Percentiles rank a stretch among this genome's conserved stretches.
phyloP scores from a whole-genome alignment of 2,329 filamentous ascomycete species.

The Cadophora gregata region DNA sequence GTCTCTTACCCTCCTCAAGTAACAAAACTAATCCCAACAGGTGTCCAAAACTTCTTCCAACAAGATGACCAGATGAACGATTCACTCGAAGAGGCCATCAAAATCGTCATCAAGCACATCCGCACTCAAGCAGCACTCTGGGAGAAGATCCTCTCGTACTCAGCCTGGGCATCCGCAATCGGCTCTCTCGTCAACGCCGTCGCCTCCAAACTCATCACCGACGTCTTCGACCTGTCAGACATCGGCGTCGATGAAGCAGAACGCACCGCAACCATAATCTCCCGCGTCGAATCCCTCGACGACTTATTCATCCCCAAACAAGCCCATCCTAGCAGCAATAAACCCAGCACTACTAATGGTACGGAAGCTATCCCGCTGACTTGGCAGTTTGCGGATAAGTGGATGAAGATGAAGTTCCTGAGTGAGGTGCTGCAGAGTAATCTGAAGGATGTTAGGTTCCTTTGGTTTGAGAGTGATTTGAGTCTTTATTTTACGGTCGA shows the following conservation, averaged over 20 bases:
- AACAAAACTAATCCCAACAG: conserved; percentile 29
- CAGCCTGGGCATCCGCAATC: conserved; percentile 67
- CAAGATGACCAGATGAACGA: conserved; percentile 49
- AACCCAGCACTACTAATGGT: conserved; percentile 7
- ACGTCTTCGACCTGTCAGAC: conserved; percentile 66
- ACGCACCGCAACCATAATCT: conserved; percentile 63
- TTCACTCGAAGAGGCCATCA: conserved; percentile 58
- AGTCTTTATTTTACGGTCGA: conserved; percentile 66
- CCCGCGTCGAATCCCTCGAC: conserved; percentile 62
- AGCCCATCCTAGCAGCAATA: conserved; percentile 10
- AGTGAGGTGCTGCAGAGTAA: conserved; percentile 71
- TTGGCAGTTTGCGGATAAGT: conserved; percentile 64
- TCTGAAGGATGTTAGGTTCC: conserved; percentile 64
- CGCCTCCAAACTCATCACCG: conserved; percentile 64
- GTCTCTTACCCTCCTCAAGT: not conserved
- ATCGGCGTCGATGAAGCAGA: conserved; percentile 70
- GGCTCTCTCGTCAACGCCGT: conserved; percentile 65
- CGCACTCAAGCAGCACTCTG: conserved; percentile 60
- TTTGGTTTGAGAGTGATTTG: conserved; percentile 71
- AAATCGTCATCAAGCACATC: conserved; percentile 59
- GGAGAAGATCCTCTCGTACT: conserved; percentile 63
- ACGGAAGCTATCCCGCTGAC: conserved; percentile 54
- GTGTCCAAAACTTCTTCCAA: conserved; percentile 64
- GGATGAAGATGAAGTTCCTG: conserved; percentile 69
- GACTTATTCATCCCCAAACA: conserved; percentile 60